Evolutionary conservation across 805 yeast species (phyloP), one percentile per base, ranked within the genome.

Genomic region (fission yeast (Schizosaccharomyces pombe)): DNA sequence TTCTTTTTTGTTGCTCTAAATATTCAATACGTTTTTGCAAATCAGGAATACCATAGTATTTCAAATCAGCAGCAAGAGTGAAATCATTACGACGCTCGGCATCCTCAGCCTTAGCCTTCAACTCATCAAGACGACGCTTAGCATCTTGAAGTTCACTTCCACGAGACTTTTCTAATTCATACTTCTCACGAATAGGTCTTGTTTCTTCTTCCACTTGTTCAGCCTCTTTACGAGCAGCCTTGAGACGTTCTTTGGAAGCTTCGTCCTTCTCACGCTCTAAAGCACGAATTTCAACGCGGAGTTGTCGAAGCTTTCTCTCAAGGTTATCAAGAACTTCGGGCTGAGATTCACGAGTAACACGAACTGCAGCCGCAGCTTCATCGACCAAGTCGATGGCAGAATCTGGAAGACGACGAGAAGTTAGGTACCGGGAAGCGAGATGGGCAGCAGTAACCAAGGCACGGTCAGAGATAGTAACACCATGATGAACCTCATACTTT

Each of bases 51-150:
- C 97, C 98, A 72, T 85, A 91, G 72, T 87, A 91, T 67, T 95
- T 77, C 66, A 91, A 75, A 68, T 91, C 98, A 22, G 98, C 97
- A 54, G 93, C 94, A 9, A 95, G 75, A 4, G 82, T 89, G 33
- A 86, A 85, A 66, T 91, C 98, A 59, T 84, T 84, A 65, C 96
- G 82, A 75, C 98, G 85, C 67, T 89, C 97, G 26, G 98, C 98
- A 68, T 91, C 97, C 55, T 72, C 75, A 3, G 97, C 97, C 70
- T 91, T 91, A 65, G 76, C 79, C 64, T 85, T 94, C 62, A 91
- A 74, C 59, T 91, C 97, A 62, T 89, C 96, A 60, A 91, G 74
- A 67, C 82, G 85, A 69, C 85, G 78, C 72, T 89, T 87, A 54
- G 93, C 87, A 47, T 79, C 57, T 55, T 91, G 89, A 63, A 91